phyloP scores from a whole-genome alignment of 2,329 filamentous ascomycete genomes.

The Grosmannia serpens region DNA sequence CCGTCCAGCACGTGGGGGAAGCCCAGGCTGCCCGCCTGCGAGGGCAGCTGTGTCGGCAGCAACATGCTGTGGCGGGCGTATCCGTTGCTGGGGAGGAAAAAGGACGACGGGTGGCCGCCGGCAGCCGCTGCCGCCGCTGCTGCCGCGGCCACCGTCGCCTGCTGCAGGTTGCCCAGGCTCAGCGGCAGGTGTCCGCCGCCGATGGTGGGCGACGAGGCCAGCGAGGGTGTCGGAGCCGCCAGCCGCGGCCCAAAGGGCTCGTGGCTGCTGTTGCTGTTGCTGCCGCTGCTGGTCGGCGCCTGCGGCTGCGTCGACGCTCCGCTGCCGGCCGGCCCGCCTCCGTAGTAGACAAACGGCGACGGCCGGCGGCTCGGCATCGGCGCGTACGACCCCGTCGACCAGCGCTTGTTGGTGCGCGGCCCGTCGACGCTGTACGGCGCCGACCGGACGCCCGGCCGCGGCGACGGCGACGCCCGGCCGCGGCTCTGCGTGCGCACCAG shows the following conservation, averaged over 20 bases:
- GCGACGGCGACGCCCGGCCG: constrained; percentile 60
- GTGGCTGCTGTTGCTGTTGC: constrained; percentile 24
- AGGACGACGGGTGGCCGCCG: constrained; percentile 25
- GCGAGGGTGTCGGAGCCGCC: constrained; percentile 24
- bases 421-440: constrained; percentile 61
- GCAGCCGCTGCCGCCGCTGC: constrained; percentile 36
- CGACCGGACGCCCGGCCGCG: constrained; percentile 54
- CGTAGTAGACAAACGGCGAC: constrained; percentile 52
- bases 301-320: not conserved
- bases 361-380: constrained; percentile 42
- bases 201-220: constrained; percentile 36
- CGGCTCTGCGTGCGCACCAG: constrained; percentile 54
- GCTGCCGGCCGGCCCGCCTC: constrained; percentile 12
- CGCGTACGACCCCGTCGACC: constrained; percentile 66
- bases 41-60: constrained; percentile 39
- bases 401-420: constrained; percentile 57
- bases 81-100: constrained; percentile 27
- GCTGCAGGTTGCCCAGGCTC: constrained; percentile 44
- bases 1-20: constrained; percentile 7
- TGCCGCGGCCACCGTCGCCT: constrained; percentile 32
- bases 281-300: not conserved
- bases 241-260: constrained; percentile 48
- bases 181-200: constrained; percentile 37
- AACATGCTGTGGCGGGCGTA: constrained; percentile 49
- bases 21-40: constrained; percentile 23